phyloP scores from a whole-genome alignment of 1,284 basidiomycete species.

The Ustilago shanxiensis region DNA sequence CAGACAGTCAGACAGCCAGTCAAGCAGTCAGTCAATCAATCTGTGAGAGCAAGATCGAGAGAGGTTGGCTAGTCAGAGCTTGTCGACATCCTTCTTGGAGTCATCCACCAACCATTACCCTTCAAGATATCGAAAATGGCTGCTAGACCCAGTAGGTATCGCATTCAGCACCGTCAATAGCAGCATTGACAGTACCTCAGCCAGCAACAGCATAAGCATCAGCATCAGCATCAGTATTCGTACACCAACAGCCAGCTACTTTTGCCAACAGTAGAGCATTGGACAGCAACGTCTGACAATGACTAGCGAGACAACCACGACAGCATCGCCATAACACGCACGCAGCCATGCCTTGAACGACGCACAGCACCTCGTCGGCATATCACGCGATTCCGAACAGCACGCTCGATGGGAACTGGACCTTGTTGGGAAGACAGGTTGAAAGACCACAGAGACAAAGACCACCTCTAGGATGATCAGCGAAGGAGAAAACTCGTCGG shows the following conservation, averaged over 20 bases:
- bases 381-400: neutral
- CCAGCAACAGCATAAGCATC: slow-evolving; percentile 6
- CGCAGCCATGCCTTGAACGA: neutral
- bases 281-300: neutral
- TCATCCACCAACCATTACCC: slow-evolving; percentile 54
- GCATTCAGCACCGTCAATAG: slow-evolving; percentile 18
- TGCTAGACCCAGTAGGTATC: slow-evolving; percentile 63
- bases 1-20: no score
- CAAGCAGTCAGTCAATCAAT: neutral
- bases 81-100: slow-evolving; percentile 50
- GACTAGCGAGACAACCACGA: neutral
- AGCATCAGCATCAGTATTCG: slow-evolving; percentile 3
- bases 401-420: neutral
- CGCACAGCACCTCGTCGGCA: neutral
- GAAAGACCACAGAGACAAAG: neutral
- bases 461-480: no score
- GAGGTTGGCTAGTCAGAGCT: slow-evolving; percentile 42
- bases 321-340: neutral
- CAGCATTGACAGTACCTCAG: slow-evolving; percentile 15
- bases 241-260: no score
- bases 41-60: neutral
- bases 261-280: slow-evolving; percentile 1
- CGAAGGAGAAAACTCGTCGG: no score
- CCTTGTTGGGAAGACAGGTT: neutral
- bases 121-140: slow-evolving; percentile 64